Conservation (phyloP, 2,329 filamentous ascomycete genomes). For the Metarhizium rileyi region DNA sequence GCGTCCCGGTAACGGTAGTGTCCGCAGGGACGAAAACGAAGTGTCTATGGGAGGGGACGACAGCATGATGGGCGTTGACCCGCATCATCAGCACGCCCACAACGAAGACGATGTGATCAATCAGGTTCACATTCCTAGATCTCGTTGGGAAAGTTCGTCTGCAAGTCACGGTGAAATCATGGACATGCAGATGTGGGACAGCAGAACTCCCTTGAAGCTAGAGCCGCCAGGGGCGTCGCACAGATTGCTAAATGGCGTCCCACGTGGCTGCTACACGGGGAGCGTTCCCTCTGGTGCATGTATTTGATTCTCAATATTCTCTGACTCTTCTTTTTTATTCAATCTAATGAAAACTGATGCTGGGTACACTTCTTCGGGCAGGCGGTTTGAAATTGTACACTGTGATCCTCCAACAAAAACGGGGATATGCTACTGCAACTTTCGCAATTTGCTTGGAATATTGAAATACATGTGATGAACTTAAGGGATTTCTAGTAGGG, state of each 20-base stretch:
- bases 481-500: no score
- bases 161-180: conserved; percentile 17
- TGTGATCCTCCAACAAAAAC: background rate
- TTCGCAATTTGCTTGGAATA: background rate
- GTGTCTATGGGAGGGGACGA: conserved; percentile 30
- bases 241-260: background rate
- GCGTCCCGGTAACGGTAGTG: conserved; percentile 10
- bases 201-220: conserved; percentile 19
- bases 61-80: conserved; percentile 27
- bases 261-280: background rate
- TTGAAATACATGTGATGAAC: no score
- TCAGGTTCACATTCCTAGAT: conserved; percentile 18
- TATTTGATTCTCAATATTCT: background rate
- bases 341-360: background rate
- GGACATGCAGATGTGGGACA: conserved; percentile 20
- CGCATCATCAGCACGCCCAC: conserved; percentile 26
- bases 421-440: background rate
- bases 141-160: conserved; percentile 18
- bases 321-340: background rate
- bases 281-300: background rate
- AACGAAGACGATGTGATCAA: conserved; percentile 26
- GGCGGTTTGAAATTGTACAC: background rate
- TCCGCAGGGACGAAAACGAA: conserved; percentile 19
- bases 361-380: background rate
- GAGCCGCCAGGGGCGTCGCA: conserved; percentile 11